Evolutionary conservation across 306 rosid species (phyloP).

Genomic region (Cicer pinnatifidum): DNA sequence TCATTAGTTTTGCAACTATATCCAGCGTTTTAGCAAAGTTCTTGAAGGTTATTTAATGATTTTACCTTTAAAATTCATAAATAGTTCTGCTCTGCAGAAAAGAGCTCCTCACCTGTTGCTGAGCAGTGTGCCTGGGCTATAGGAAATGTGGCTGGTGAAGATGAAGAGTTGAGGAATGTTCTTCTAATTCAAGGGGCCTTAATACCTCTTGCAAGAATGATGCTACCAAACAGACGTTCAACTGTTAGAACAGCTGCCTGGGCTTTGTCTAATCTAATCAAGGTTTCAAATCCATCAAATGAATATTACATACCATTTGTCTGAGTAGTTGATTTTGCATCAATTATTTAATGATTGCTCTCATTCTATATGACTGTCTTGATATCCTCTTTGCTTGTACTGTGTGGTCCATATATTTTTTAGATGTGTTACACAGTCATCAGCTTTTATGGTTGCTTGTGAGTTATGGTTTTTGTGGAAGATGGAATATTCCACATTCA

Average conservation of each 20-base stretch:
- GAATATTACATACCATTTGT: slow-evolving; percentile 32
- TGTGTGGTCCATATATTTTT: slow-evolving; percentile 31
- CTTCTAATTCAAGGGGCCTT: slow-evolving; percentile 87
- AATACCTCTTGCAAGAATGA: slow-evolving; percentile 91
- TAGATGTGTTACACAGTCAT: slow-evolving; percentile 22
- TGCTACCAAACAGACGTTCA: slow-evolving; percentile 85
- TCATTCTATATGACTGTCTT: slow-evolving; percentile 34
- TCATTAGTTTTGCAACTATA: slow-evolving; percentile 13
- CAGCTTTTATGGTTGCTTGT: not conserved
- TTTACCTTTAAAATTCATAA: slow-evolving; percentile 39
- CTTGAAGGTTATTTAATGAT: slow-evolving; percentile 39
- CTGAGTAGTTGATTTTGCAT: slow-evolving; percentile 9
- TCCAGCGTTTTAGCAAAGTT: slow-evolving; percentile 18
- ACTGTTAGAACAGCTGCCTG: slow-evolving; percentile 95
- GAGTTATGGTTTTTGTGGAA: slow-evolving; percentile 24
- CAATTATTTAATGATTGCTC: slow-evolving; percentile 10
- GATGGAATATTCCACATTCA: slow-evolving; percentile 29
- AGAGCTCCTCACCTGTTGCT: slow-evolving; percentile 81
- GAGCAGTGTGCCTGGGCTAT: slow-evolving; percentile 98
- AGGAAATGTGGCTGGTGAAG: slow-evolving; percentile 98
- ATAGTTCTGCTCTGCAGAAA: slow-evolving; percentile 62
- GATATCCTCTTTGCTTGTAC: slow-evolving; percentile 28
- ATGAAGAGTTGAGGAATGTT: slow-evolving; percentile 81
- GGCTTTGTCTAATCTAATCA: slow-evolving; percentile 96
- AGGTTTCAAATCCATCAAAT: slow-evolving; percentile 61